Conservation (phyloP, 495 filamentous ascomycete genomes). For the Neurospora sp. region DNA sequence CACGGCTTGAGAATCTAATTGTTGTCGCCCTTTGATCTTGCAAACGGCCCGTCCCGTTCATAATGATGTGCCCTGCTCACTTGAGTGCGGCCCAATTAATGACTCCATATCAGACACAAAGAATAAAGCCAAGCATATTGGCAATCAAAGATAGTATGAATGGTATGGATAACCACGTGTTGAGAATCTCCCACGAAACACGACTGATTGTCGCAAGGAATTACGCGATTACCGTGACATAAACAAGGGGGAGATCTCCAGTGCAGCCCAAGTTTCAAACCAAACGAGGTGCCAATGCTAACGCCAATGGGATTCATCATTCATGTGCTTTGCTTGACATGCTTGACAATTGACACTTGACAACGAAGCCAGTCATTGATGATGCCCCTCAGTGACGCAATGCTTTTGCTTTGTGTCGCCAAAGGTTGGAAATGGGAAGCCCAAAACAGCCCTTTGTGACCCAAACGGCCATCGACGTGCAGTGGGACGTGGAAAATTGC, state of each 20-base stretch:
- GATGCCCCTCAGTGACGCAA: neutral
- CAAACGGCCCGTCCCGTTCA: neutral
- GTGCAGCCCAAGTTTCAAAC: neutral
- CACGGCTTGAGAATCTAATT: neutral
- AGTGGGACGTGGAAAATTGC: neutral
- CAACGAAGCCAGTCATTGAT: neutral
- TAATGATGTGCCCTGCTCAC: neutral
- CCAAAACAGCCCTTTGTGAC: neutral
- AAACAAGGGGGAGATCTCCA: neutral
- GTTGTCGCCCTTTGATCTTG: neutral
- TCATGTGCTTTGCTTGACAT: neutral
- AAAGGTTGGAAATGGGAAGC: neutral
- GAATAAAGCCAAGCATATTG: neutral
- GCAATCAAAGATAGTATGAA: neutral
- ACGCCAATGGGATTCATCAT: neutral
- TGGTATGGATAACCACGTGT: neutral
- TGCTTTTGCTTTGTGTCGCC: neutral
- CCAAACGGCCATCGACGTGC: neutral
- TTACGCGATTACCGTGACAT: neutral
- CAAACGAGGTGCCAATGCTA: neutral
- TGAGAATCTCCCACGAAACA: neutral
- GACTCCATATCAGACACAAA: neutral
- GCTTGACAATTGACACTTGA: neutral
- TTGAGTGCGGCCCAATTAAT: neutral
- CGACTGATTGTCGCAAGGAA: neutral